Evolutionary conservation across 352 stramenopile species (phyloP).

Genomic region (Peronospora belbahrii): DNA sequence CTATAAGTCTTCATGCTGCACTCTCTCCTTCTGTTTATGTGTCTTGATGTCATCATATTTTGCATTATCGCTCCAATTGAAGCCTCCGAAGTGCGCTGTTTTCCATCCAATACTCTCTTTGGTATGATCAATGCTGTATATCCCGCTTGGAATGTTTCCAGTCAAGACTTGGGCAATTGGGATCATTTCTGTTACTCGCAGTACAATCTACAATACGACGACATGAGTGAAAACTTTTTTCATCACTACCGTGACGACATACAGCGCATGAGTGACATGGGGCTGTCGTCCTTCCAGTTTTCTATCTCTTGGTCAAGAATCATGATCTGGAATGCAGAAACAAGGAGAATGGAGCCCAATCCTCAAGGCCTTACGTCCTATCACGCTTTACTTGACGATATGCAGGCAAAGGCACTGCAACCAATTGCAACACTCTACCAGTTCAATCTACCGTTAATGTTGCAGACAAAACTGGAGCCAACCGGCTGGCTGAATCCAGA

Average conservation of each 20-base stretch:
- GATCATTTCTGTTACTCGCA: constrained; percentile 20
- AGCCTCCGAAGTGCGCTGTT: constrained; percentile 29
- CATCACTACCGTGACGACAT: constrained; percentile 80
- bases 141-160: constrained; percentile 18
- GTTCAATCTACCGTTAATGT: constrained; percentile 88
- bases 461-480: constrained; percentile 68
- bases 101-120: constrained; percentile 29
- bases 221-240: constrained; percentile 88
- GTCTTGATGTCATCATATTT: not conserved
- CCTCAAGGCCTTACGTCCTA: constrained; percentile 30
- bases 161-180: constrained; percentile 24
- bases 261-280: constrained; percentile 74
- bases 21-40: not conserved
- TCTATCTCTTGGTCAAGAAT: constrained; percentile 32
- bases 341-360: constrained; percentile 16
- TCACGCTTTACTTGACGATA: constrained; percentile 83
- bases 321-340: constrained; percentile 23
- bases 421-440: constrained; percentile 92
- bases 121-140: constrained; percentile 17
- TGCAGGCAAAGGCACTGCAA: constrained; percentile 64
- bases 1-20: no score
- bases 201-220: constrained; percentile 50
- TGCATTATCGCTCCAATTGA: not conserved
- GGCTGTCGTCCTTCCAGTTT: constrained; percentile 82
- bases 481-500: constrained; percentile 59